A percentile compares a stretch with the other conserved stretches of the same genome.
Conservation (phyloP, 2,329 filamentous ascomycete genomes). For the Ascochyta fabae region DNA sequence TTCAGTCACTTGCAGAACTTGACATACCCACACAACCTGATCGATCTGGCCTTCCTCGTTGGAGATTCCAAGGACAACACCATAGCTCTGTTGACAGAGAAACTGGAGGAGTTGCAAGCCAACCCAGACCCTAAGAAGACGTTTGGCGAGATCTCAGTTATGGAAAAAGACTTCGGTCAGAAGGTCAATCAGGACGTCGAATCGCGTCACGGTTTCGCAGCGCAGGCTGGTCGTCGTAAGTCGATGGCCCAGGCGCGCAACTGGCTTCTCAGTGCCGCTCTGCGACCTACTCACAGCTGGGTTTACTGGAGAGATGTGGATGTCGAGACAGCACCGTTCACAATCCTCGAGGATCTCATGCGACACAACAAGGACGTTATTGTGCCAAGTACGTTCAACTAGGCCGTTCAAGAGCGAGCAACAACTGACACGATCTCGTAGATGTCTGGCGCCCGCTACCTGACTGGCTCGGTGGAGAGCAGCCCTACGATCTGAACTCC, state of each 20-base stretch:
- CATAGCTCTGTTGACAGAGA: conserved; percentile 73
- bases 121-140: conserved; percentile 79
- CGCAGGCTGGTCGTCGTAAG: conserved; percentile 91
- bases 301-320: conserved; percentile 99
- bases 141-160: conserved; percentile 95
- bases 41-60: conserved; percentile 94
- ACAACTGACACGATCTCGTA: conserved; percentile 29
- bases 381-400: conserved; percentile 80
- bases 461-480: conserved; percentile 97
- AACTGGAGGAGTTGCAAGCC: conserved; percentile 79
- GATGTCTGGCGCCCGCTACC: conserved; percentile 97
- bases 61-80: conserved; percentile 97
- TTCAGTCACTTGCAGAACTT: conserved; percentile 97
- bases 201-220: conserved; percentile 95
- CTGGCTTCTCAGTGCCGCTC: conserved; percentile 91
- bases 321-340: conserved; percentile 95
- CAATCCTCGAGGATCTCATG: conserved; percentile 97
- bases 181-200: conserved; percentile 98
- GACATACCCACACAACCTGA: conserved; percentile 94
- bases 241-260: conserved; percentile 98
- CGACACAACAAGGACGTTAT: conserved; percentile 98
- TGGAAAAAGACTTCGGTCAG: conserved; percentile 98
- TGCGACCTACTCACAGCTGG: conserved; percentile 96
- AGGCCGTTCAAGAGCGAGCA: not conserved
- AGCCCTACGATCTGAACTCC: conserved; percentile 97